Base-by-base conservation (phyloP, 1,284 basidiomycete genomes). In the Malassezia caprae region DNA sequence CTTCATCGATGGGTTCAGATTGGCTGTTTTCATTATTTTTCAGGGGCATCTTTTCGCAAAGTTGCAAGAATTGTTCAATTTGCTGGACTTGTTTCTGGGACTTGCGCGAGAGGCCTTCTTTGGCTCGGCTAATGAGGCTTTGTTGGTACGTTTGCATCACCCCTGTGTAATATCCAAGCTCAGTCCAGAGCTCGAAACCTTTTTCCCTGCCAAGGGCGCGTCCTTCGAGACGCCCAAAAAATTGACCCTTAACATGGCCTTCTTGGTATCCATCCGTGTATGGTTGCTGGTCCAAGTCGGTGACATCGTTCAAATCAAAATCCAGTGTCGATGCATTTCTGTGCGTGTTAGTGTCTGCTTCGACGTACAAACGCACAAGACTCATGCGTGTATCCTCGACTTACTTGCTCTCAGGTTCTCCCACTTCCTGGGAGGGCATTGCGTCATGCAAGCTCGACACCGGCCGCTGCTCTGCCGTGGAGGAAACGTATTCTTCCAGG, bases 131-230 rank as follows among this genome's bases (percentile, higher is more conserved):
- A 8, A 47, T 35, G 48, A 49, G 48, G 45, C 51, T 5, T 47
- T 52, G 43, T 41, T 50, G 45, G 86, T 87, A 94, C 56, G 84
- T 80, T 49, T 68, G 61, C 3, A 88, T 87, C 68, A 86, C 85
- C 2, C 90, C 91, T 67, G 88, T 82, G 72, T 93, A 93, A 72
- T 85, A 96, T 2, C 87, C 90, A 6, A 96, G 80, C 75, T 96
- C 93, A 75, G 94, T 90, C 90, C 91, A 96, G 73, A 96, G 83
- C 76, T 93, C 89, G 75, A 85, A 96, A 0, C 88, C 89, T 72
- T 96, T 91, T 68, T 89, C 85, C 58, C 84, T 81, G 1, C 91
- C 93, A 4, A 96, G 79, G 3, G 85, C 84, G n/a, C 90, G 80
- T 4, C 93, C 93, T 75, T 96, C 90, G 59, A 90, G 90, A 19